These are phyloP conservation scores for Apophysomyces ossiformis DNA, from an alignment of 371 early-diverging fungal species.

Conservation along the genomic window DNA sequence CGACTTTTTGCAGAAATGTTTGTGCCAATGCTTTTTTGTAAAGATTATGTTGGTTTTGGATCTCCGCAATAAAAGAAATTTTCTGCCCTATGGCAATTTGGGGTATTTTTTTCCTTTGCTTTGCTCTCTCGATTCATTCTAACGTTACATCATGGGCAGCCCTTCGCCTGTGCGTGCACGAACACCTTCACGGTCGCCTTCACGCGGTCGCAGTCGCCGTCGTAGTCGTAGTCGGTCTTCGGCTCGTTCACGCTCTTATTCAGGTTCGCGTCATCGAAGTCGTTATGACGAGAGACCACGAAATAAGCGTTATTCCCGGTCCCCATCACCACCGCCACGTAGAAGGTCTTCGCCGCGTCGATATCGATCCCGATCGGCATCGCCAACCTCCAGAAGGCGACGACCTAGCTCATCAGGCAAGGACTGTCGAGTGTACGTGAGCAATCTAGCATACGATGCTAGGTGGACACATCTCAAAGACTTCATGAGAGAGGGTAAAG, in stretches of 20 bases:
- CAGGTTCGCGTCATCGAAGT: constrained; percentile 18
- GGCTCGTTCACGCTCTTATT: constrained; percentile 7
- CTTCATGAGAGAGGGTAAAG: constrained; percentile 78
- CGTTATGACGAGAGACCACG: constrained; percentile 17
- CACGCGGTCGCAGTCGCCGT: constrained; percentile 7
- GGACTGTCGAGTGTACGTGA: constrained; percentile 67
- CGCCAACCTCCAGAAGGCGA: constrained; percentile 12
- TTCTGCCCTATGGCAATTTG: too few relatives aligned
- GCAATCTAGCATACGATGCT: constrained; percentile 69
- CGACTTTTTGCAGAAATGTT: too few relatives aligned
- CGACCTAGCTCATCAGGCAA: constrained; percentile 17
- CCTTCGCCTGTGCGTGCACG: constrained; percentile 12
- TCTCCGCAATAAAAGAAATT: too few relatives aligned
- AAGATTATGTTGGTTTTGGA: too few relatives aligned
- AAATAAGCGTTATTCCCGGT: constrained; percentile 23
- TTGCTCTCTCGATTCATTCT: constrained; percentile 7
- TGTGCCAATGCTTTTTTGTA: too few relatives aligned
- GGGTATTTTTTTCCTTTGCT: background rate
- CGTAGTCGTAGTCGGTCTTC: constrained; percentile 5
- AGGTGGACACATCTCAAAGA: constrained; percentile 72
- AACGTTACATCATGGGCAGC: constrained; percentile 7
- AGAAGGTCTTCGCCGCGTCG: constrained; percentile 17
- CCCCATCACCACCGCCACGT: constrained; percentile 21
- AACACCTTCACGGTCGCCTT: constrained; percentile 15
- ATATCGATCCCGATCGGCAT: constrained; percentile 22